These are phyloP conservation scores for Ormosia semicastrata DNA, from an alignment of 306 rosid species.

Conservation along the genomic window DNA sequence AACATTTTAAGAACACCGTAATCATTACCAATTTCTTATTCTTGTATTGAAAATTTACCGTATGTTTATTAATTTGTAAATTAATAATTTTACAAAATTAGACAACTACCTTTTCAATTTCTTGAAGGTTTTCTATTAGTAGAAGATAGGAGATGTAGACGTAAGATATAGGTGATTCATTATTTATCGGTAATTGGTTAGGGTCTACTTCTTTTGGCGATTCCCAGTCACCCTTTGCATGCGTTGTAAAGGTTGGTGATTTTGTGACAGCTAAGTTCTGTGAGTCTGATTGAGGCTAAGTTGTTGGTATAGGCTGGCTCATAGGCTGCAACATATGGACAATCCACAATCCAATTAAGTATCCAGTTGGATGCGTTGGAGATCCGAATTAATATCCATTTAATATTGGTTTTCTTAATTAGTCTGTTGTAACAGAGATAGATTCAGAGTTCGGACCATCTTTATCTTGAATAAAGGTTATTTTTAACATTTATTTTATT, in stretches of 20 bases:
- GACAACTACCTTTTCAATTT: too few species aligned
- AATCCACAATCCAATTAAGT: conserved; percentile 35
- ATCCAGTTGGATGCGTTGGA: not conserved
- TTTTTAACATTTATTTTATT: too few species aligned
- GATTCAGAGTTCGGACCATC: not conserved
- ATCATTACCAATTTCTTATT: too few species aligned
- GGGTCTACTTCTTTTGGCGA: not conserved
- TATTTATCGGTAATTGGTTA: conserved; percentile 14
- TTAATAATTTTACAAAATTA: too few species aligned
- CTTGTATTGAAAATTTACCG: too few species aligned
- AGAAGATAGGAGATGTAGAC: too few species aligned
- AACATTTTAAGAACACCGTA: too few species aligned
- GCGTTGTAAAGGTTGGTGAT: conserved; percentile 29
- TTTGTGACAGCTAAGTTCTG: conserved; percentile 35
- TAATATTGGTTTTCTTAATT: not conserved
- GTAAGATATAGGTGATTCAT: not conserved
- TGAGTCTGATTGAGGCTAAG: conserved; percentile 25
- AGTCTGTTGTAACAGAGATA: not conserved
- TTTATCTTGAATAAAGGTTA: too few species aligned
- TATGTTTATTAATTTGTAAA: too few species aligned
- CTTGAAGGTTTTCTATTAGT: too few species aligned
- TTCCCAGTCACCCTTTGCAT: conserved; percentile 11
- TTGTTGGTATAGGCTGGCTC: conserved; percentile 18
- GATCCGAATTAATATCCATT: not conserved
- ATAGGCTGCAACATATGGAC: conserved; percentile 37